Base-by-base conservation (phyloP, 2,329 filamentous ascomycete species). In the Alternaria arborescens region DNA sequence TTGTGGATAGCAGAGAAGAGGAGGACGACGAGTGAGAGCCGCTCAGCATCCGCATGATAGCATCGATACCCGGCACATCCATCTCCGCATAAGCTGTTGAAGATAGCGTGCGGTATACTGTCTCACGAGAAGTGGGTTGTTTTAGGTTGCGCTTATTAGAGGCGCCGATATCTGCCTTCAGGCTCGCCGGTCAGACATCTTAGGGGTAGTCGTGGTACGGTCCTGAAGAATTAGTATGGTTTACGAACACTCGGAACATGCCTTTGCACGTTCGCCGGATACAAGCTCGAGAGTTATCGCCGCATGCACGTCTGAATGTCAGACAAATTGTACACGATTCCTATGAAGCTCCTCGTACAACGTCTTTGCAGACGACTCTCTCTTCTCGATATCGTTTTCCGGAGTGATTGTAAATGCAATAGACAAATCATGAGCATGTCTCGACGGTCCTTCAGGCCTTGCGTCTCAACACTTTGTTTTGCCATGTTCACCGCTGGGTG, bases 1-100 rank as follows among this genome's bases (percentile, higher is more conserved):
- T 72, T 42, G 67, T 70, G 8, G 65, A 62, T 24, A 63, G 63
- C 28, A 57, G 40, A 11, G 66, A 65, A 41, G 62, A 60, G 11
- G 63, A 63, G 3, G 58, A 60, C 4, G 53, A 60, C 3, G 58
- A 60, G n/a, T 56, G 30, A 44, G 50, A 28, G 34, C 34, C 36
- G 14, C 22, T 11, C 10, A 16, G 12, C 24, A 52, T 40, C 11
- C 18, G 40, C 22, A 41, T 10, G 36, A 14, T 16, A 41, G 32
- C 12, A 11, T 28, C 28, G 12, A 26, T 52, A 36, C 30, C 20
- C 24, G 46, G 8, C 14, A 26, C 11, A n/a, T 30, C n/a, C 12
- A 36, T 22, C 20, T 38, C 14, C 14, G 46, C 46, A 34, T 38
- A 38, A 36, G 30, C 30, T 34, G 4, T 36, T 22, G 46, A 50